Evolutionary conservation across 208 protist genomes (phyloP).

Genomic region (Trypanosoma melophagium): DNA sequence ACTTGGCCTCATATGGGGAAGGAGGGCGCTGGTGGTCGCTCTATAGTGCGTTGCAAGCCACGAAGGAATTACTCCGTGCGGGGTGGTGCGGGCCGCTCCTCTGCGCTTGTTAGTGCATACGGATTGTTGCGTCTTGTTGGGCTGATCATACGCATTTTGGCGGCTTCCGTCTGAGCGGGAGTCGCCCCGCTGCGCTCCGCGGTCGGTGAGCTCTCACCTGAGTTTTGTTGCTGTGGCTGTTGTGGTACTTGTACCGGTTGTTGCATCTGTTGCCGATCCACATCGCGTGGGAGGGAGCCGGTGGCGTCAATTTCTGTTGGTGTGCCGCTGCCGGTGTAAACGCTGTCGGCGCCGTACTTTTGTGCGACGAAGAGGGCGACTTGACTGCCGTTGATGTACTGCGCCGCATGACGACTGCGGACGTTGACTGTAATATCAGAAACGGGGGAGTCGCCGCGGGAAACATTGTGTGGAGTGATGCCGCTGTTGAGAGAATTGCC

Average conservation of each 20-base stretch:
- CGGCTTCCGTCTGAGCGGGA: too few species aligned
- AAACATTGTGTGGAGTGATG: constrained; percentile 6
- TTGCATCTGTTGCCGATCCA: background rate
- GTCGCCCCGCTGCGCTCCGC: background rate
- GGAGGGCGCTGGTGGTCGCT: too few species aligned
- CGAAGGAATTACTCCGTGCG: background rate
- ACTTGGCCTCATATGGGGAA: too few species aligned
- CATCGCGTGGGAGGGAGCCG: too few species aligned
- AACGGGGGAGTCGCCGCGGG: constrained; percentile 21
- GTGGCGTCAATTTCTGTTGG: too few species aligned
- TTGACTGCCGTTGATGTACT: constrained; percentile 10
- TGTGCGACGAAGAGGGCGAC: constrained; percentile 15
- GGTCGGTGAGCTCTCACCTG: too few species aligned
- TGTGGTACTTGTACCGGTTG: background rate
- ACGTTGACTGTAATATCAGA: constrained; percentile 27
- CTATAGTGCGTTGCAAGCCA: too few species aligned
- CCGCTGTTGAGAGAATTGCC: constrained; percentile 3
- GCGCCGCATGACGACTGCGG: constrained; percentile 5
- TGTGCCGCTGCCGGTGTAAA: background rate
- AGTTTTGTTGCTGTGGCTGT: background rate
- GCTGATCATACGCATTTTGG: constrained; percentile 17
- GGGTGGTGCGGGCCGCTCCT: background rate
- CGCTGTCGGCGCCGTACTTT: background rate
- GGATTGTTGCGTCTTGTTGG: constrained; percentile 35
- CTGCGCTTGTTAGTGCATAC: constrained; percentile 8